Evolutionary conservation across 352 stramenopile genomes (phyloP).

Genomic region (Phytopythium cucurbitacearum): DNA sequence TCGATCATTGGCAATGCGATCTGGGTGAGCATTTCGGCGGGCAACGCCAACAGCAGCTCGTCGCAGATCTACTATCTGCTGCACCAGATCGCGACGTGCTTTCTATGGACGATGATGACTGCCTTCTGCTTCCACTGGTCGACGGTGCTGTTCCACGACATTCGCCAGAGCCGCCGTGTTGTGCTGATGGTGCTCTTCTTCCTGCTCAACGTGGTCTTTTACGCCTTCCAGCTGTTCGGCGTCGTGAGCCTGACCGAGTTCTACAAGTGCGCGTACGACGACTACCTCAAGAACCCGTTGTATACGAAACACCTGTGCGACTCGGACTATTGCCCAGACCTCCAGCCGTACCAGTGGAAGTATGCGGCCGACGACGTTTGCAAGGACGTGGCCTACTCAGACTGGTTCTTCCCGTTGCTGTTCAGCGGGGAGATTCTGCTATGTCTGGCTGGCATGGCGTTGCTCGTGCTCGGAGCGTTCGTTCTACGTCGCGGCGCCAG

Average conservation of each 20-base stretch:
- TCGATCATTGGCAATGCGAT: constrained; percentile 75
- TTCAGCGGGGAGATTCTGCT: constrained; percentile 55
- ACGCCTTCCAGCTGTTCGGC: constrained; percentile 57
- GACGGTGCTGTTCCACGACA: constrained; percentile 62
- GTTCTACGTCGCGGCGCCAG: constrained; percentile 65
- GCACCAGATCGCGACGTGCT: constrained; percentile 59
- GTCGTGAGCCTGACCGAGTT: constrained; percentile 73
- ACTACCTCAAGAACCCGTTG: constrained; percentile 83
- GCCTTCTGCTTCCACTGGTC: constrained; percentile 86
- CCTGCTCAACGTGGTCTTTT: constrained; percentile 61
- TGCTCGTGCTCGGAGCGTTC: constrained; percentile 64
- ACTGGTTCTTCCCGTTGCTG: constrained; percentile 52
- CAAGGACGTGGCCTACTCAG: constrained; percentile 58
- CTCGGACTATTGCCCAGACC: constrained; percentile 71
- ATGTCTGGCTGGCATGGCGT: constrained; percentile 49
- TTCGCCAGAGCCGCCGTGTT: constrained; percentile 46
- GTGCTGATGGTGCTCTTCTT: constrained; percentile 59
- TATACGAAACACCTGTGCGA: constrained; percentile 65
- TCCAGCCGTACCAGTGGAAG: constrained; percentile 79
- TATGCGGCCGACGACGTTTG: constrained; percentile 65
- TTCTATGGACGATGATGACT: constrained; percentile 85
- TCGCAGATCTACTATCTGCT: constrained; percentile 78
- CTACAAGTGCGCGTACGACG: constrained; percentile 84
- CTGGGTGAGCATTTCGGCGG: constrained; percentile 72
- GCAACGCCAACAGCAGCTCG: constrained; percentile 31